Evolutionary conservation across 495 filamentous ascomycete species (phyloP), one percentile per base, ranked within the genome.

Genomic region (Aspergillus ostianus): DNA sequence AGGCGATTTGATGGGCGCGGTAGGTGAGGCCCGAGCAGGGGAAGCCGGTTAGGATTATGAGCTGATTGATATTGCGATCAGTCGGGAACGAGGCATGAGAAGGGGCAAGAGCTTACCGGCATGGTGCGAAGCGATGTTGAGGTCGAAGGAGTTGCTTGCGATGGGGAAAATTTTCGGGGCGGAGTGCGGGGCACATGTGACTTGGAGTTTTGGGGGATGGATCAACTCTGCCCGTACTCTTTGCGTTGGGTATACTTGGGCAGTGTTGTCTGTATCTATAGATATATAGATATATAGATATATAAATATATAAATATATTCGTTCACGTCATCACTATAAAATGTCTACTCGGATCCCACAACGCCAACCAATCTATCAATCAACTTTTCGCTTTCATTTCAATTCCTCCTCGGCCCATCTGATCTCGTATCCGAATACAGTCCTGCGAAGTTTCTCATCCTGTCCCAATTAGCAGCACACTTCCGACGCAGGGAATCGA

Each of bases 1-100:
- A 66, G 55, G 87, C 77, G 19, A 98, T 85, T 73, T 97, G 93
- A 53, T 76, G 73, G 19, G 92, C 90, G 71, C 94, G 91, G 57
- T 90, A 84, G 52, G 90, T 94, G 70, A 98, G 96, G 67, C 94
- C 94, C 30, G 94, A 95, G 69, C 87, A 90, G 36, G 94, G 94
- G 70, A 90, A 92, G 66, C 94, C 94, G 60, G 93, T 93, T 67
- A 98, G 77, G 57, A 97, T 87, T 63, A 98, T 90, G 70, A 98
- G 86, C 94, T 98, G 9, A 17, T 41, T 15, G 36, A 12, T 4
- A 12, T 32, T 32, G 10, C 1, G 8, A 8, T 7, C 3, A 12
- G 6, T 32, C 30, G 1, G 6, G 6, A 12, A 32, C 8, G 8
- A 13, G 50, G 10, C 2, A 18, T n/a, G 13, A 9, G 27, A 17